Evolutionary conservation across 164 flowering plant species (phyloP).

Genomic region (Cinnamomum micranthum): DNA sequence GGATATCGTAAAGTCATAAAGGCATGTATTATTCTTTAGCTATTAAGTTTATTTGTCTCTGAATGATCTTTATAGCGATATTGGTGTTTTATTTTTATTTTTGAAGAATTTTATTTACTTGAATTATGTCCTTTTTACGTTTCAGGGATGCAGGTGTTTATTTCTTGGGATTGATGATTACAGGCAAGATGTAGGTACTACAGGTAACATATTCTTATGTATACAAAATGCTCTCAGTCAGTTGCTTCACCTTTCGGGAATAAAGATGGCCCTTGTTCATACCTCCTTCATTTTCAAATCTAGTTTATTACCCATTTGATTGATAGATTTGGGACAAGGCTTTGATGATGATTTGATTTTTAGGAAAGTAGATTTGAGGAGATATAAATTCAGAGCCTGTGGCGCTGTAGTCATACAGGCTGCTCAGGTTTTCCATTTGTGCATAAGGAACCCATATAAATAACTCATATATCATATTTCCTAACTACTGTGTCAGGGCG

Average conservation of each 20-base stretch:
- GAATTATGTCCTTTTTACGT: not conserved
- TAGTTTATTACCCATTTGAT: not conserved
- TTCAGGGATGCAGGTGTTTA: constrained; percentile 80
- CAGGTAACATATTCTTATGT: constrained; percentile 45
- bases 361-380: not conserved
- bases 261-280: not conserved
- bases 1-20: constrained; percentile 90
- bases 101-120: not conserved
- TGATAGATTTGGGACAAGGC: no score
- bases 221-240: no score
- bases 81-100: not conserved
- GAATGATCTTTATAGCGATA: not conserved
- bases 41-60: not conserved
- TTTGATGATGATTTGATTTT: no score
- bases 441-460: not conserved
- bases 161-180: constrained; percentile 73
- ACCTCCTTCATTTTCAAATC: not conserved
- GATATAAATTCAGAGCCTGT: not conserved
- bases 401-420: not conserved
- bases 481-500: not conserved
- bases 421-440: not conserved
- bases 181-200: constrained; percentile 77
- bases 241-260: not conserved
- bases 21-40: constrained; percentile 33
- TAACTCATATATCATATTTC: not conserved